Evolutionary conservation across 2,329 filamentous ascomycete species (phyloP).

Genomic region (Xylariaceae sp.): DNA sequence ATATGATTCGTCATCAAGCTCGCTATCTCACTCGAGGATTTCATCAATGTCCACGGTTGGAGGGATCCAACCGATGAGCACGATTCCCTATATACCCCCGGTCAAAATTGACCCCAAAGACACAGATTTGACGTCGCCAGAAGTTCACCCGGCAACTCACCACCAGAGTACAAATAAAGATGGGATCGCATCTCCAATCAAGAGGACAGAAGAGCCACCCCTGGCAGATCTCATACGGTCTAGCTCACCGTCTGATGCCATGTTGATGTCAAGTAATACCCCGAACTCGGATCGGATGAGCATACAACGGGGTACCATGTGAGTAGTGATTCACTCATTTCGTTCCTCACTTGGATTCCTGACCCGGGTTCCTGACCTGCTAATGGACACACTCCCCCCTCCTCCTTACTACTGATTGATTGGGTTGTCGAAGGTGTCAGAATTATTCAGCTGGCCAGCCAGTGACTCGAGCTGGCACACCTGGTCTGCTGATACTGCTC

Average conservation of each 20-base stretch:
- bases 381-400: neutral
- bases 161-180: constrained; percentile 16
- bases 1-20: constrained; percentile 50
- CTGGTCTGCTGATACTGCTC: neutral
- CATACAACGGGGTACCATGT: constrained; percentile 26
- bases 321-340: constrained; percentile 15
- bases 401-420: neutral
- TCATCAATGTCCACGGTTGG: constrained; percentile 57
- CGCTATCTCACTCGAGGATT: constrained; percentile 53
- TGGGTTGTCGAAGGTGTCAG: neutral
- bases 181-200: constrained; percentile 17
- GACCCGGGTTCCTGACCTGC: neutral
- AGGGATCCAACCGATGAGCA: constrained; percentile 41
- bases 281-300: constrained; percentile 24
- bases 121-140: constrained; percentile 4
- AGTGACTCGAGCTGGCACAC: neutral
- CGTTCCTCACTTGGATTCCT: constrained; percentile 5
- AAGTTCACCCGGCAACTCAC: constrained; percentile 6
- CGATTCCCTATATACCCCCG: constrained; percentile 42
- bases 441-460: neutral
- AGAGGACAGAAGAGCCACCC: constrained; percentile 16
- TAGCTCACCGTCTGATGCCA: constrained; percentile 38
- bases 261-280: constrained; percentile 33
- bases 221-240: constrained; percentile 13
- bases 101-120: constrained; percentile 37